Evolutionary conservation across 2,329 filamentous ascomycete genomes (phyloP), one percentile per base, ranked within the genome.

Genomic region (Triangularia setosa): DNA sequence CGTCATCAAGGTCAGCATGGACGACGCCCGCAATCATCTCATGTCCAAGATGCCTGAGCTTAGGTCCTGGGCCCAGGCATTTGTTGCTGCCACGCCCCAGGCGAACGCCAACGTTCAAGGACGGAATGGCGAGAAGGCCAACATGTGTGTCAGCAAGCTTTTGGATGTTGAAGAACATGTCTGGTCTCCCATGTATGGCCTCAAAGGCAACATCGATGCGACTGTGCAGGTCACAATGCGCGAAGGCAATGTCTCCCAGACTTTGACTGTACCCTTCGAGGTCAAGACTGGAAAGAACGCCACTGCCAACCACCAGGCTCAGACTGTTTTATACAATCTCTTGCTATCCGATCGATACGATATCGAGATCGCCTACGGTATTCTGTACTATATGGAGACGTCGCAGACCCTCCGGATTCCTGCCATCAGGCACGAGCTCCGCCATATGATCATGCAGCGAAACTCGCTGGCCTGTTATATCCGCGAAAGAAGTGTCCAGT

Each of bases 141-240:
- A 84, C 64, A 89, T 98, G 84, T 93, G 91, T 70, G 88, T 99
- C 70, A 96, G 89, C 72, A 99, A 98, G 74, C 81, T 99, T 27
- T 88, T 99, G 14, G 95, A 98, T 73, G 91, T 99, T 9, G 95
- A 99, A 75, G 95, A 99, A 76, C 95, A 98, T 73, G 88, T 99
- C 27, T 99, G 95, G 95, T 98, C 94, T 6, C 95, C 95, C 0
- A 94, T 93, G 87, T 99, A 96, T 74, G 95, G 95, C 0, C 81
- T 99, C 16, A 99, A 99, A 76, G 95, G 95, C 28, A 99, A 98
- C 71, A 95, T 99, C 65, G 95, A 99, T 78, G 95, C 95, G 27
- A 98, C 95, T 0, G 91, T 99, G 0, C 92, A 99, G 78, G 90
- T 95, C 16, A 87, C 85, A 0, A 90, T 97, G 81, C 81, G 86